Evolutionary conservation across 768 basidiomycete genomes (phyloP).

Genomic region (Tylopilus felleus): DNA sequence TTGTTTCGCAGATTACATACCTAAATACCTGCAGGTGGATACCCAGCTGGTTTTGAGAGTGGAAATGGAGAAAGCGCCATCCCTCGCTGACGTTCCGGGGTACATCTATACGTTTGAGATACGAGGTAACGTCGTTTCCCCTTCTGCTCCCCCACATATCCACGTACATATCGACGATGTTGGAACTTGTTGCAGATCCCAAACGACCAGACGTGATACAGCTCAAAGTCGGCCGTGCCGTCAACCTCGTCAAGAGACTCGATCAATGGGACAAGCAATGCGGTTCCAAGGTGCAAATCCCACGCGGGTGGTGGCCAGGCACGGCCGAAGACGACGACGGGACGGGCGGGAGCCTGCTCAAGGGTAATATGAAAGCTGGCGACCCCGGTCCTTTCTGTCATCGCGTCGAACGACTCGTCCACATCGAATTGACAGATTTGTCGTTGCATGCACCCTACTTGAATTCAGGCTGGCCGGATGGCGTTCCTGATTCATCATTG

Average conservation of each 20-base stretch:
- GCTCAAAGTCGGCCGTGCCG: slow-evolving; percentile 77
- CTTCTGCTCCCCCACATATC: not conserved
- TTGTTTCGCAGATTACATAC: slow-evolving; percentile 58
- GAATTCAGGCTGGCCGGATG: slow-evolving; percentile 44
- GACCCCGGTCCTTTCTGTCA: slow-evolving; percentile 64
- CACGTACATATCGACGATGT: slow-evolving; percentile 3
- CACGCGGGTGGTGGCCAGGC: slow-evolving; percentile 74
- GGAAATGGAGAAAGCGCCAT: slow-evolving; percentile 53
- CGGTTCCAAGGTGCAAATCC: slow-evolving; percentile 67
- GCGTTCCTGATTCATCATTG: slow-evolving; percentile 25
- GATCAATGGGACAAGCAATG: slow-evolving; percentile 84
- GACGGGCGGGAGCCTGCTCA: slow-evolving; percentile 48
- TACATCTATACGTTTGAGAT: slow-evolving; percentile 86
- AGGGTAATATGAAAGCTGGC: slow-evolving; percentile 62
- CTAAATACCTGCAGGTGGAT: slow-evolving; percentile 54
- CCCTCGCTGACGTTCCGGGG: slow-evolving; percentile 59
- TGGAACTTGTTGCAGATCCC: slow-evolving; percentile 24
- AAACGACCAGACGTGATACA: slow-evolving; percentile 42
- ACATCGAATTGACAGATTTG: slow-evolving; percentile 76
- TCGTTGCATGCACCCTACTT: slow-evolving; percentile 58
- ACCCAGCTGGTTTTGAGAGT: slow-evolving; percentile 55
- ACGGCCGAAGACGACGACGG: slow-evolving; percentile 40
- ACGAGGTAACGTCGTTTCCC: slow-evolving; percentile 43
- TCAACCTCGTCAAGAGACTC: slow-evolving; percentile 67
- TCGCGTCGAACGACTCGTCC: slow-evolving; percentile 73